Base-by-base conservation (phyloP, 495 filamentous ascomycete species). In the Neurospora sp. region DNA sequence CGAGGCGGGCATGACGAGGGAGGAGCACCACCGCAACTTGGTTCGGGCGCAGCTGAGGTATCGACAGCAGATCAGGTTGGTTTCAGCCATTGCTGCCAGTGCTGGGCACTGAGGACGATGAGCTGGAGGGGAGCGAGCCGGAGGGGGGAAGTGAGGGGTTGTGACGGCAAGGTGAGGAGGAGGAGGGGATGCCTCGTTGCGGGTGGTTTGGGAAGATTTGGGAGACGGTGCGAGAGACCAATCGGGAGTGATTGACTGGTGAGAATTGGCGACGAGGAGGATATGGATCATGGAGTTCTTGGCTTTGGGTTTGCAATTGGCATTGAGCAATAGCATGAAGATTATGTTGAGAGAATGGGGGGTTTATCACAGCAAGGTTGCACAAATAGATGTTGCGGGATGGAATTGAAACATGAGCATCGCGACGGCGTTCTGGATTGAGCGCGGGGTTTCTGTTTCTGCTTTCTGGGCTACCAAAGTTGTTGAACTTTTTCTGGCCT, bases 311-410 rank as follows among this genome's bases (percentile, higher is more conserved):
- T 14, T 41, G 12, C 12, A n/a, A 44, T 2, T 18, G 2, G 42
- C 1, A 0, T n/a, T 7, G 44, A 48, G 44, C n/a, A 3, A 4
- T 1, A 48, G 11, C 44, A 48, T 5, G 9, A 11, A 5, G 44
- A 2, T 48, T 10, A 0, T 48, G 1, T 11, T 1, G 44, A 11
- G 9, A 1, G n/a, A 5, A 48, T 20, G 0, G 9, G n/a, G 1
- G 4, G 10, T 46, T 20, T 22, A 22, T 48, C 9, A n/a, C n/a
- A 0, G 3, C 3, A 2, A 48, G 9, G 1, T 11, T 10, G 9
- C 0, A 0, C 9, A 20, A 3, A 5, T 46, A 3, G 44, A 0
- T 5, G 1, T 20, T 20, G 1, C n/a, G 10, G 44, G 2, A 2
- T 48, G 3, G 9, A 0, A 11, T 48, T 22, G 9, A n/a, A 0